Evolutionary conservation across 495 filamentous ascomycete genomes (phyloP), one percentile per base, ranked within the genome.

Genomic region (Tetracladium setigerum): DNA sequence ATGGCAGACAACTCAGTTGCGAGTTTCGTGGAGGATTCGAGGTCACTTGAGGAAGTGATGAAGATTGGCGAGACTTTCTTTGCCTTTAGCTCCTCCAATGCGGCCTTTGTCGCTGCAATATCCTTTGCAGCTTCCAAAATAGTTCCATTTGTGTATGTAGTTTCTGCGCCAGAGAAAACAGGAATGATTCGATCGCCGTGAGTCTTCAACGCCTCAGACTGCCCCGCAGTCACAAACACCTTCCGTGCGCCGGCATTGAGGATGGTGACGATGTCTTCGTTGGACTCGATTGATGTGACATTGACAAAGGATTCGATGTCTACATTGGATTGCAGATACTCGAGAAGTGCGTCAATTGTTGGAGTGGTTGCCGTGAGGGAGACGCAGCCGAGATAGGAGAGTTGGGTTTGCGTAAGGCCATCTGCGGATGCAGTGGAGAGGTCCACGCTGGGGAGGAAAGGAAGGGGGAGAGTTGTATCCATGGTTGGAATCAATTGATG

Each of bases 211-310:
- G 64, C 50, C 37, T 70, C 64, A 53, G 83, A 68, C 67, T 87
- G 82, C 38, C 83, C 73, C 39, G 81, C 71, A 43, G 76, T 71
- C 40, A 95, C 82, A 62, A 97, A 90, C 38, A 95, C 82, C 64
- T 83, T 92, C 34, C 79, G 75, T n/a, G 88, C 88, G 43, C 94
- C 92, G 52, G 81, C 77, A 60, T 98, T 84, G 43, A 98, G 76
- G 24, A 97, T 73, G 43, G 85, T 74, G 41, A 89, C 66, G 15
- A 95, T 67, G 52, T 95, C 86, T 33, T 84, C 79, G 38, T 68
- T 62, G 19, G 77, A 79, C 47, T 74, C 54, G 44, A 97, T 76
- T 19, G 70, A 65, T 16, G 86, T 84, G 46, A 80, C 89, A 53
- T 96, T 84, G 52, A 94, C 79, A 59, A 80, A 89, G 46, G 82